These are phyloP conservation scores for Mortierella sp. DNA, from an alignment of 371 early-diverging fungal species.

Conservation along the genomic window DNA sequence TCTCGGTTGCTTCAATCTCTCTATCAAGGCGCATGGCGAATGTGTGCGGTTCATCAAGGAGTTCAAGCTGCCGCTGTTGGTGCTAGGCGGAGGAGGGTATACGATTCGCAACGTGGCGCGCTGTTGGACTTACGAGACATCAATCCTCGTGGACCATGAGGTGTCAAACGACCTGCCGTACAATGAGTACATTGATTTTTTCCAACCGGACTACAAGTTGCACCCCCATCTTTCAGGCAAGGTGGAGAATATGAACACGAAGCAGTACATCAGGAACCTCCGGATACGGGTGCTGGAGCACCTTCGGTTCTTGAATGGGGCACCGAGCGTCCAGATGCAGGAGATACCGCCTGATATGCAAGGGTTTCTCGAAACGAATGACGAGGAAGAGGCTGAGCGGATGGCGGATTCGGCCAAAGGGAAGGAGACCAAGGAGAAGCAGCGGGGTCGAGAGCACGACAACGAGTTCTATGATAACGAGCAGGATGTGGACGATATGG, in stretches of 20 bases:
- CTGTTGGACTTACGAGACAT: conserved; percentile 99
- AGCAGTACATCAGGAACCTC: conserved; percentile 85
- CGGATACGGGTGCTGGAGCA: conserved; percentile 91
- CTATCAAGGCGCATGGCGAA: conserved; percentile 90
- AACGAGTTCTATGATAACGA: conserved; percentile 65
- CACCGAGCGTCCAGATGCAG: conserved; percentile 98
- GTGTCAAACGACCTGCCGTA: conserved; percentile 82
- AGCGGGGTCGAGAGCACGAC: conserved; percentile 50
- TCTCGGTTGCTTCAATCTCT: conserved; percentile 98
- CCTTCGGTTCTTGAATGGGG: conserved; percentile 88
- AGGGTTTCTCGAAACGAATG: conserved; percentile 79
- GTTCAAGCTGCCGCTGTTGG: conserved; percentile 93
- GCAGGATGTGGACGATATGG: conserved; percentile 58
- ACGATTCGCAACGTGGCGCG: conserved; percentile 98
- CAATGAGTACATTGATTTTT: conserved; percentile 83
- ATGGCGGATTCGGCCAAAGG: conserved; percentile 67
- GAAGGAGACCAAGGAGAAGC: conserved; percentile 65
- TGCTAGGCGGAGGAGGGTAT: conserved; percentile 99
- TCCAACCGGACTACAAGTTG: conserved; percentile 88
- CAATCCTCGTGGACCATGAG: conserved; percentile 72
- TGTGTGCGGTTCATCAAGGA: conserved; percentile 96
- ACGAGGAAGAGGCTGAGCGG: conserved; percentile 68
- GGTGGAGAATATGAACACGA: conserved; percentile 93
- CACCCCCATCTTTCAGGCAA: conserved; percentile 84
- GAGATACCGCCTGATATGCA: conserved; percentile 86